Evolutionary conservation across 805 yeast species (phyloP), one percentile per base, ranked within the genome.

Genomic region (Cyberlindnera euphorbiae): DNA sequence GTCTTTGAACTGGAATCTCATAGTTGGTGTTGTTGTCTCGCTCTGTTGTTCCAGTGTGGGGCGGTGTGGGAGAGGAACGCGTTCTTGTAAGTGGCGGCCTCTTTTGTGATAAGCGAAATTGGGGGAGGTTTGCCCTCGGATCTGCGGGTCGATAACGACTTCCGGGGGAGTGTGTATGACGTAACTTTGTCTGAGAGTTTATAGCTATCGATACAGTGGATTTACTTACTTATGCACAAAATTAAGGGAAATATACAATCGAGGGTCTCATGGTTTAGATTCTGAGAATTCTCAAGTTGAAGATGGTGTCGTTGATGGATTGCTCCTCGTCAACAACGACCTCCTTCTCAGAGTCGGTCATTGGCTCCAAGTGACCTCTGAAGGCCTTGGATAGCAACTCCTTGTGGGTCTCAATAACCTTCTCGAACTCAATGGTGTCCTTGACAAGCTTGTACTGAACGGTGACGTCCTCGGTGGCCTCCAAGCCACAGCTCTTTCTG

Each of bases 1-100:
- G 75, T 86, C 95, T 67, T 87, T 86, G 63, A 86, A 86, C 70
- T 85, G 89, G 38, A 94, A 86, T 67, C 93, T 83, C 96, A 86
- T 85, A 14, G 30, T 33, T 26, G 12, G 15, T 27, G 14, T 14
- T 18, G 23, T 13, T 24, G 31, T n/a, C 29, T 22, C 18, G 31
- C 25, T 29, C 14, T 28, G 14, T 27, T 23, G 19, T 26, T 4
- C 17, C 21, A 15, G 21, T 4, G 5, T 10, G 12, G 10, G 24
- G 17, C 7, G 24, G 13, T 9, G n/a, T 10, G 13, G 14, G 26
- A 8, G 23, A 8, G 23, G 7, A 14, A 30, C 33, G 33, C 23
- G 30, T 30, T 30, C 15, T 24, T 14, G n/a, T n/a, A n/a, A n/a
- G n/a, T n/a, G n/a, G n/a, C n/a, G n/a, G n/a, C 24, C 19, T 16